phyloP scores from a whole-genome alignment of 129 eudicot species.

The Solidago caesia region DNA sequence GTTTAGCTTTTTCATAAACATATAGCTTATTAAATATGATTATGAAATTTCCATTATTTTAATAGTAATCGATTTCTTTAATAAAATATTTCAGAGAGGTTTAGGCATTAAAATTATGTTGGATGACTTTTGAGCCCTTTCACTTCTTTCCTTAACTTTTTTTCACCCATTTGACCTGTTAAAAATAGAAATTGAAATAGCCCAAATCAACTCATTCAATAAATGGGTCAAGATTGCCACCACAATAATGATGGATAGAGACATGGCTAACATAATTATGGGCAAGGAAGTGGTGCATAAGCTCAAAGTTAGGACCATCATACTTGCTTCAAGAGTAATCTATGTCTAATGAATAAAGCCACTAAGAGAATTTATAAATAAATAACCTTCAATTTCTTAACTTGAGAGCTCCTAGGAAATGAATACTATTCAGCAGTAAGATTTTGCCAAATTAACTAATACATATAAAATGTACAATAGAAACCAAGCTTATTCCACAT shows the following conservation, averaged over 20 bases:
- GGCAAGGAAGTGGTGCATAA: not conserved
- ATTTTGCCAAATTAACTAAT: not conserved
- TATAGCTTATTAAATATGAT: not conserved
- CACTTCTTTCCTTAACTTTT: not conserved
- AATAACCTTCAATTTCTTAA: not conserved
- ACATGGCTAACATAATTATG: not conserved
- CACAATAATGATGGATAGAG: not conserved
- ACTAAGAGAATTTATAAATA: not conserved
- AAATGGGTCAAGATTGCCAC: not conserved
- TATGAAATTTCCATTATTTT: not conserved
- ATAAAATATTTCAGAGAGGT: not conserved
- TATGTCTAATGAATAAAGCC: not conserved
- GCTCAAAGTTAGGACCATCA: not conserved
- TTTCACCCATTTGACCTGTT: not conserved
- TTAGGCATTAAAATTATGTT: not conserved
- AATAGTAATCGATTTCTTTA: not conserved
- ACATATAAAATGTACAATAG: not conserved
- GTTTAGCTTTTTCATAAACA: not conserved
- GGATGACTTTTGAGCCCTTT: not conserved
- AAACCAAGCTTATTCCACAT: slow-evolving; percentile 25
- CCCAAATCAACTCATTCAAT: not conserved
- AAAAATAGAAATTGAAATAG: not conserved
- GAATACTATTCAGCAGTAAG: not conserved
- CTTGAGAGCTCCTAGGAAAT: not conserved
- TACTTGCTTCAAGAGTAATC: not conserved